Conservation (phyloP, 805 yeast genomes). For the Brettanomyces naardenensis region DNA sequence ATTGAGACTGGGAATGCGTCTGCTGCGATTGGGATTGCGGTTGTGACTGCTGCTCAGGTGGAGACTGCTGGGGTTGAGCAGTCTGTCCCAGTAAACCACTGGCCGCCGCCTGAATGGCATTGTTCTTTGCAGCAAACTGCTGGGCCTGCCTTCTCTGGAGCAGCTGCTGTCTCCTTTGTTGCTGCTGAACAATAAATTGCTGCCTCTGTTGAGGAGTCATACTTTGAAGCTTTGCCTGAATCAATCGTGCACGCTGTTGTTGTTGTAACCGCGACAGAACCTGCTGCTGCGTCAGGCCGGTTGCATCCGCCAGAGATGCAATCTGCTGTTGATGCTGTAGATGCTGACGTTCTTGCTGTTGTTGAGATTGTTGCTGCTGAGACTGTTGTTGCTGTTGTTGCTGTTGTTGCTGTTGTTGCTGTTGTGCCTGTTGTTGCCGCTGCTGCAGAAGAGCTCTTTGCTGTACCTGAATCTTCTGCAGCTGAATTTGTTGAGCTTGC, state of each 20-base stretch:
- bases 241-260: conserved; percentile 5
- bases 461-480: conserved; percentile 2
- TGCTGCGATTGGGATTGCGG: conserved; percentile 1
- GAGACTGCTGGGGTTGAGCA: conserved; percentile 4
- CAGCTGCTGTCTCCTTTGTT: conserved; percentile 18
- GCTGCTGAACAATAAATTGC: conserved; percentile 16
- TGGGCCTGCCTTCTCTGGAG: conserved; percentile 16
- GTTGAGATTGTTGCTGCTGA: conserved; percentile 6
- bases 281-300: conserved; percentile 4
- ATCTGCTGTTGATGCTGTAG: conserved; percentile 3
- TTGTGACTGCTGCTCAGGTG: conserved; percentile 8
- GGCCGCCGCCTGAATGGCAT: conserved; percentile 17
- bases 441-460: background rate
- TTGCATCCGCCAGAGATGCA: conserved; percentile 3
- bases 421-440: conserved; percentile 2
- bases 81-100: conserved; percentile 5
- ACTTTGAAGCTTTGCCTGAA: conserved; percentile 7
- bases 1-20: background rate
- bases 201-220: conserved; percentile 14
- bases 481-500: background rate
- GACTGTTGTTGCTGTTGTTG: conserved; percentile 7
- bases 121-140: conserved; percentile 19
- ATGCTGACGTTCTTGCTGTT: conserved; percentile 5
- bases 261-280: conserved; percentile 3
- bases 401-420: conserved; percentile 3